Conservation (phyloP, 1,139 yeast genomes). For the Sporopachydermia cereana region DNA sequence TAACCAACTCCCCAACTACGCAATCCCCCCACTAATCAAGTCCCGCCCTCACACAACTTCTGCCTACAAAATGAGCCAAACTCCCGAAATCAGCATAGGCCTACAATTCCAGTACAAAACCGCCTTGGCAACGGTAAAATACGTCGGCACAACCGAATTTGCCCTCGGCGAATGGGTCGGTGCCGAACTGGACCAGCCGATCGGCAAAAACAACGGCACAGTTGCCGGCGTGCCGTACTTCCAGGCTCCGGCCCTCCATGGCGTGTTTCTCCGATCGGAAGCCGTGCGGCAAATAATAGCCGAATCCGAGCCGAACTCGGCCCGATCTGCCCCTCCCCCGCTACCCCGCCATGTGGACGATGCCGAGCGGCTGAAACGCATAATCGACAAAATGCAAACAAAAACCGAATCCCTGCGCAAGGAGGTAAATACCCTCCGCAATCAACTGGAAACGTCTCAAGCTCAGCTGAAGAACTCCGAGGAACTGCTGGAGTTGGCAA, state of each 20-base stretch:
- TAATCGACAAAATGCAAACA: conserved; percentile 35
- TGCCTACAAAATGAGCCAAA: not conserved
- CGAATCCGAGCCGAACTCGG: not conserved
- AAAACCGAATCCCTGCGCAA: conserved; percentile 25
- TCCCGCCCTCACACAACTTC: not conserved
- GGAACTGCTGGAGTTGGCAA: conserved; percentile 39
- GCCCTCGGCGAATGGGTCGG: conserved; percentile 42
- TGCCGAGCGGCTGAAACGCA: conserved; percentile 22
- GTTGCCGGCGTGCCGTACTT: conserved; percentile 31
- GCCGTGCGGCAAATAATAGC: conserved; percentile 1
- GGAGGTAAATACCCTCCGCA: conserved; percentile 21
- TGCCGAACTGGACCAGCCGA: conserved; percentile 26
- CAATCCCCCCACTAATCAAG: not conserved
- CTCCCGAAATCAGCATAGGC: not conserved
- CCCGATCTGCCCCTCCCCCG: not conserved
- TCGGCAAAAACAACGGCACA: conserved; percentile 34
- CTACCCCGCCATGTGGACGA: conserved; percentile 14
- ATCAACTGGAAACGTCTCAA: conserved; percentile 18
- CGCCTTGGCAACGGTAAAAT: conserved; percentile 18
- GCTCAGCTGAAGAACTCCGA: conserved; percentile 26
- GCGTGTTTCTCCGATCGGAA: not conserved
- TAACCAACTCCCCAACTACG: no score
- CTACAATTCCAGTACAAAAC: not conserved
- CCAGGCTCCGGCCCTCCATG: not conserved
- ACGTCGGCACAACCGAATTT: conserved; percentile 35